Conservation (phyloP, 2,329 filamentous ascomycete species). For the Aaosphaeria pasadenensis region DNA sequence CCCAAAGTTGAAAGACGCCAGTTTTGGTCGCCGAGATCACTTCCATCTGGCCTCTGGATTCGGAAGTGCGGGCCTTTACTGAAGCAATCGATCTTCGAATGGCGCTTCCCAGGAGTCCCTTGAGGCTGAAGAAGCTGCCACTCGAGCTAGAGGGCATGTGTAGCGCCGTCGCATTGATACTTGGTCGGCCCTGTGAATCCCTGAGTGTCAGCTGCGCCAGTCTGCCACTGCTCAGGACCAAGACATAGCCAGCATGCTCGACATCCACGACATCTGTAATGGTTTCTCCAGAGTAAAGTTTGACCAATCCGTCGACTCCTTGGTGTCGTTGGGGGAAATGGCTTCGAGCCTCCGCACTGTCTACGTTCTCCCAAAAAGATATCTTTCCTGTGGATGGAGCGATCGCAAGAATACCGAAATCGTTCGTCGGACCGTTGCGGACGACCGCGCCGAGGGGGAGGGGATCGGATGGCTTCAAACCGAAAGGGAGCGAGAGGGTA, state of each 20-base stretch:
- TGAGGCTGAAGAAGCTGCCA: constrained; percentile 78
- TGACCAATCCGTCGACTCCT: constrained; percentile 73
- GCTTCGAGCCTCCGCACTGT: constrained; percentile 79
- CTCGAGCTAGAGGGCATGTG: constrained; percentile 54
- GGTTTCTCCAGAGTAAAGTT: constrained; percentile 73
- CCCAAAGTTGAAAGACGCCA: constrained; percentile 81
- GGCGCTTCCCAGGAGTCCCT: constrained; percentile 68
- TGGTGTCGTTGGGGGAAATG: constrained; percentile 79
- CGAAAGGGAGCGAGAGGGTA: constrained; percentile 73
- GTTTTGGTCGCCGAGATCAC: constrained; percentile 75
- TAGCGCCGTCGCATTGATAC: constrained; percentile 74
- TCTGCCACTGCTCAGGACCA: constrained; percentile 81
- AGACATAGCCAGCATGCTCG: constrained; percentile 81
- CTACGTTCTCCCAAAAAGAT: constrained; percentile 93
- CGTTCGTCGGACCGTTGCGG: constrained; percentile 70
- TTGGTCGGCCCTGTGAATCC: constrained; percentile 81
- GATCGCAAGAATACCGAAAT: constrained; percentile 82
- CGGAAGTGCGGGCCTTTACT: constrained; percentile 69
- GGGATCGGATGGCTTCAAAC: constrained; percentile 65
- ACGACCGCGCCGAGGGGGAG: constrained; percentile 82
- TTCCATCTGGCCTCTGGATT: constrained; percentile 77
- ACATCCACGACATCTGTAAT: constrained; percentile 76
- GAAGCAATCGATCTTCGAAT: constrained; percentile 77
- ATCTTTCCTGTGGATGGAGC: constrained; percentile 82
- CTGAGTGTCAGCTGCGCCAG: constrained; percentile 82